These are phyloP conservation scores for Cladorrhinum sp. DNA, from an alignment of 2,329 filamentous ascomycete species.

Conservation along the genomic window DNA sequence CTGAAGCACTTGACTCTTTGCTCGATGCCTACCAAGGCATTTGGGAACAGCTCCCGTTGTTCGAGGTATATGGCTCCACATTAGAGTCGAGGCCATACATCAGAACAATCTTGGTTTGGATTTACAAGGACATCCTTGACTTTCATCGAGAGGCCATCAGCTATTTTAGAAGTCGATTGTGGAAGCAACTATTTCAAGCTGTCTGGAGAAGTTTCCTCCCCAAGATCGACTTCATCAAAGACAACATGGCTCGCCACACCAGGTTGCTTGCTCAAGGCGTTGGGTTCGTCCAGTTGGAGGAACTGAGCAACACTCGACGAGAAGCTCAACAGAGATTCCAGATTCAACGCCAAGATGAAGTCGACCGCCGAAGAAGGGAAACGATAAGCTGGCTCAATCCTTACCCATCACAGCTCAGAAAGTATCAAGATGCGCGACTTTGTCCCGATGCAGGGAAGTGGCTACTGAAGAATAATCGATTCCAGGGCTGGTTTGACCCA, in stretches of 20 bases:
- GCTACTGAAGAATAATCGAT: constrained; percentile 29
- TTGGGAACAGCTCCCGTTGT: constrained; percentile 4
- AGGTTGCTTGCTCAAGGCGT: constrained; percentile 33
- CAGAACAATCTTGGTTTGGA: not conserved
- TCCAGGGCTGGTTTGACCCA: constrained; percentile 28
- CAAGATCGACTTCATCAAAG: constrained; percentile 29
- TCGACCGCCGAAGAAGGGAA: not conserved
- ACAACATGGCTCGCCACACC: constrained; percentile 30
- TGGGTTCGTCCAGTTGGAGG: constrained; percentile 29
- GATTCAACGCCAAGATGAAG: not conserved
- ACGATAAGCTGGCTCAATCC: not conserved
- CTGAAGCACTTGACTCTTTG: not conserved
- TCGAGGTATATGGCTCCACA: not conserved
- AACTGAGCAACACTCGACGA: constrained; percentile 24
- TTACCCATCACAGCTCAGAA: not conserved
- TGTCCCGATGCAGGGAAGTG: constrained; percentile 28
- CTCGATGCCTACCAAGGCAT: not conserved
- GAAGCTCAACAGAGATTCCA: constrained; percentile 11
- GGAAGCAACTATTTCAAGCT: constrained; percentile 33
- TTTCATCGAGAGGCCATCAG: constrained; percentile 1
- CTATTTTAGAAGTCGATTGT: constrained; percentile 19
- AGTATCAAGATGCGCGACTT: not conserved
- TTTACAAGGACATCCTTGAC: constrained; percentile 3
- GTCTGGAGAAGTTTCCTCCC: constrained; percentile 33
- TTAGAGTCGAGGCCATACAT: not conserved